These are phyloP conservation scores for Grigorovia jiainica DNA, from an alignment of 805 yeast species.

Conservation along the genomic window DNA sequence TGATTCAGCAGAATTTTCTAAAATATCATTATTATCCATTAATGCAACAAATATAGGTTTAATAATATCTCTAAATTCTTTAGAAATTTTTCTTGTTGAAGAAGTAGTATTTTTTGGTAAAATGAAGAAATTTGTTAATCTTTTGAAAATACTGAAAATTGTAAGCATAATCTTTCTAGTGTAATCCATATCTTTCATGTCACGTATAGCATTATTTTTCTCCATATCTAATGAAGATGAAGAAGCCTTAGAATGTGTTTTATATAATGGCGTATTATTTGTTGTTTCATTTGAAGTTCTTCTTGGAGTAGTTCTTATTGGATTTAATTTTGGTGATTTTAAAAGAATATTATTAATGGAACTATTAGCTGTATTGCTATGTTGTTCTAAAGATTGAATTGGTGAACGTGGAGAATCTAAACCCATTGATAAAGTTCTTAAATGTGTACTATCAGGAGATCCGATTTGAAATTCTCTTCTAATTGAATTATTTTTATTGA, in stretches of 20 bases:
- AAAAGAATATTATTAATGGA: constrained; percentile 3
- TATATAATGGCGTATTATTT: constrained; percentile 1
- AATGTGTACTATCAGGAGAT: constrained; percentile 4
- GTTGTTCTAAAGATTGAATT: too few species aligned
- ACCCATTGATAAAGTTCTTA: too few species aligned
- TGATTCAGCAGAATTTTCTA: constrained; percentile 28
- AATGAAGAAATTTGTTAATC: constrained; percentile 12
- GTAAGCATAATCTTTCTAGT: constrained; percentile 17
- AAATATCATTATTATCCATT: constrained; percentile 26
- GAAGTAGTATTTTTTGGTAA: constrained; percentile 4
- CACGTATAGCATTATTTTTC: neutral
- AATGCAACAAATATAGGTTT: constrained; percentile 32
- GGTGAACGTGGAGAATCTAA: neutral
- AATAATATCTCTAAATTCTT: constrained; percentile 9
- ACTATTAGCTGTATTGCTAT: too few species aligned
- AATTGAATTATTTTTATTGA: neutral
- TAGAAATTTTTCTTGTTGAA: constrained; percentile 7
- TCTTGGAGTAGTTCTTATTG: constrained; percentile 9
- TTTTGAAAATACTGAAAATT: constrained; percentile 16
- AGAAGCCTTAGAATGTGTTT: constrained; percentile 1
- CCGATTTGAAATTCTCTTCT: neutral
- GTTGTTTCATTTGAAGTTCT: constrained; percentile 17
- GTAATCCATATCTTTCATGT: constrained; percentile 7
- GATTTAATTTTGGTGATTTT: constrained; percentile 11
- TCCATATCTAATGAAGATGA: neutral